Evolutionary conservation across 139 green algal species (phyloP), one percentile per base, ranked within the genome.

Genomic region (Medakamo hakoo): DNA sequence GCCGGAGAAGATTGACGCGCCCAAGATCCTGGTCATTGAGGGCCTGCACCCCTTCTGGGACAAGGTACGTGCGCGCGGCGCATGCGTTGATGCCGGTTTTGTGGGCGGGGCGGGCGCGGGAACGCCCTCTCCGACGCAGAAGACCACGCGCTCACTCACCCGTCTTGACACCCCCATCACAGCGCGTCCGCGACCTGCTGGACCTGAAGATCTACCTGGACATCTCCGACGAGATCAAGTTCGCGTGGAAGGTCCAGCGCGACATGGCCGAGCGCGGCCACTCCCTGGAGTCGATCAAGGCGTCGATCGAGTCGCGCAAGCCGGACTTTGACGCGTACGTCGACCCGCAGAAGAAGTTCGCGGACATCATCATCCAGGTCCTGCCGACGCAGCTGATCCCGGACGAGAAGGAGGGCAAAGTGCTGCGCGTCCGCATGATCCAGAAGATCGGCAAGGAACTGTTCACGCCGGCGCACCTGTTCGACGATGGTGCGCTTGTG

Each of bases 121-220:
- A n/a, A n/a, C n/a, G n/a, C n/a, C n/a, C n/a, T n/a, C n/a, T n/a
- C n/a, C n/a, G n/a, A n/a, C n/a, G n/a, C n/a, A n/a, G n/a, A n/a
- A n/a, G n/a, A n/a, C n/a, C n/a, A n/a, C n/a, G n/a, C n/a, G n/a
- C n/a, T n/a, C n/a, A n/a, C n/a, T n/a, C n/a, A n/a, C n/a, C n/a
- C n/a, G n/a, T n/a, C n/a, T n/a, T n/a, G n/a, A n/a, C n/a, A n/a
- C n/a, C n/a, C n/a, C n/a, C n/a, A n/a, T n/a, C n/a, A n/a, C n/a
- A n/a, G 49, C 88, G 93, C 65, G 93, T 99, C 62, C 77, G 86
- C 21, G 84, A 98, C 21, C 84, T 99, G 57, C 57, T 91, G 27
- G 93, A 99, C 82, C 97, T 97, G 90, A 92, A 86, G 73, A 93
- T 98, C 78, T 99, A 99, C 82, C 82, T 99, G 58, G 93, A 99